Evolutionary conservation across 2,329 filamentous ascomycete species (phyloP).

Genomic region (Ilyonectria destructans): DNA sequence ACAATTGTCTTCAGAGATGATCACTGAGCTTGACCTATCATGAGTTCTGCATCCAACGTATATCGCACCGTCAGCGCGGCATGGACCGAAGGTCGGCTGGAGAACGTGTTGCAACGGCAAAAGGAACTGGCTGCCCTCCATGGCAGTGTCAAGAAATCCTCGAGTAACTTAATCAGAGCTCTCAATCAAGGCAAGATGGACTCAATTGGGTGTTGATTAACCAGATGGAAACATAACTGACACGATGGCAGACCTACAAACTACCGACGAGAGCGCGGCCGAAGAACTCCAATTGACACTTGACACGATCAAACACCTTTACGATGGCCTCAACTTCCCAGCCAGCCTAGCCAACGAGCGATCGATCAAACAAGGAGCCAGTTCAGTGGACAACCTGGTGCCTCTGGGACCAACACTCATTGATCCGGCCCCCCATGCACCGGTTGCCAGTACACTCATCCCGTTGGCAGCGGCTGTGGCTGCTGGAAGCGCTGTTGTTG

Average conservation of each 20-base stretch:
- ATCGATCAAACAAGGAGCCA: neutral
- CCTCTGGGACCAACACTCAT: slow-evolving; percentile 4
- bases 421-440: slow-evolving; percentile 7
- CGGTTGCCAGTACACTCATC: neutral
- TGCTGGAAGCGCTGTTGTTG: neutral
- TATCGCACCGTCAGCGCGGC: slow-evolving; percentile 6
- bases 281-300: neutral
- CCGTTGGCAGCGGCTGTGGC: slow-evolving; percentile 12
- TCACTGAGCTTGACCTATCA: neutral
- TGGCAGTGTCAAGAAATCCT: neutral
- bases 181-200: no score
- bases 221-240: neutral
- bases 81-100: slow-evolving; percentile 11
- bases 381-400: neutral
- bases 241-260: neutral
- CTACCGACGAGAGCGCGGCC: neutral
- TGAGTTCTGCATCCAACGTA: neutral
- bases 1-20: no score
- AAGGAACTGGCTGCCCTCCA: slow-evolving; percentile 15
- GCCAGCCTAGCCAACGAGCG: neutral
- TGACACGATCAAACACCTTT: slow-evolving; percentile 1
- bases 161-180: neutral
- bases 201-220: no score
- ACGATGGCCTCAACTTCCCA: slow-evolving; percentile 4
- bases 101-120: slow-evolving; percentile 11